Evolutionary conservation across 192 early-diverging fungal species (phyloP), one percentile per base, ranked within the genome.

Genomic region (Chytriomyces hyalinus): DNA sequence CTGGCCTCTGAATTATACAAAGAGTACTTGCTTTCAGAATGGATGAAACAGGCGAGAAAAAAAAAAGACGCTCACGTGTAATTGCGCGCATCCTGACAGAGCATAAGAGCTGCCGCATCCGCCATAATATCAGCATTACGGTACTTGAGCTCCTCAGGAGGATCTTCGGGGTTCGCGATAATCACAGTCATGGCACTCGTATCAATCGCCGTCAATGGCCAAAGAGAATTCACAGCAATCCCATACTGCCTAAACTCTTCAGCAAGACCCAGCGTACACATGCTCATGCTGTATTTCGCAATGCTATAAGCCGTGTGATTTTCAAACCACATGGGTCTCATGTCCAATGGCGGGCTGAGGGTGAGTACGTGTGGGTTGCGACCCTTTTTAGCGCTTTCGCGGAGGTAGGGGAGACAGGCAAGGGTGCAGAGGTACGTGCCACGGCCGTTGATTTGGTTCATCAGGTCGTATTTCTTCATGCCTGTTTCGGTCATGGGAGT

Each of bases 371-470:
- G 90, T 36, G 93, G 93, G 78, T 93, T 92, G 26, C 82, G 49
- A n/a, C 77, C 77, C 49, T 76, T 73, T 45, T 82, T 78, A 43
- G 77, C 80, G 53, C 91, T 88, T 62, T 88, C 85, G 66, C 86
- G 88, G 76, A 95, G 78, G 71, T 94, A 78, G 36, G 89, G 88
- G 13, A 94, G 84, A 53, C 88, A 90, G 49, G 85, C 73, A 84
- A 94, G 92, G 43, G 93, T 86, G 43, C 91, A 89, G 73, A 95
- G 77, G 89, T 91, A 95, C 20, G 92, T 93, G 3, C 93, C 92
- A 53, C 93, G 87, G 3, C 91, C 90, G 73, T 94, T 94, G 84
- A 94, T 87, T 57, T 83, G 80, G 83, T 92, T 90, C 81, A 78
- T 78, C 3, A 78, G 63, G 49, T 81, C 80, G 49, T 67, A 81